phyloP scores from a whole-genome alignment of 2,329 filamentous ascomycete species.

The Epichloe scottii region DNA sequence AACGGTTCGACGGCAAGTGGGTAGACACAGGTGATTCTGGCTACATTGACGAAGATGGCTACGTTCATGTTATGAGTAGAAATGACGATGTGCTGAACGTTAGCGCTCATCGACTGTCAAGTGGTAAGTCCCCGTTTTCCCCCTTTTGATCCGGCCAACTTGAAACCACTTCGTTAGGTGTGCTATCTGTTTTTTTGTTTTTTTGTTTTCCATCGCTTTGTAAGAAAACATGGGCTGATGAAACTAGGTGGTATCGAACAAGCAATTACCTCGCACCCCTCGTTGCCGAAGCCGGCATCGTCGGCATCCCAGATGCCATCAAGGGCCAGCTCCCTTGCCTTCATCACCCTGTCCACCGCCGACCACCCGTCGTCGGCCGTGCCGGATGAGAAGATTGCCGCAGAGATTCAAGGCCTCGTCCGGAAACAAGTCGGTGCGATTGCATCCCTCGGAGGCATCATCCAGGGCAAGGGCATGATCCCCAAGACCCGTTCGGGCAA shows the following conservation, averaged over 20 bases:
- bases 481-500: constrained; percentile 90
- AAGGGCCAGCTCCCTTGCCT: constrained; percentile 91
- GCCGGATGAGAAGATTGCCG: constrained; percentile 29
- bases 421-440: constrained; percentile 78
- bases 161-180: no score
- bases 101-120: constrained; percentile 83
- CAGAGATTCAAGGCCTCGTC: constrained; percentile 61
- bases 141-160: no score
- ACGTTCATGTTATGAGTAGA: constrained; percentile 51
- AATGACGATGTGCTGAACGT: constrained; percentile 89
- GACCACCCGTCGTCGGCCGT: constrained; percentile 38
- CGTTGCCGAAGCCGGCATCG: constrained; percentile 74
- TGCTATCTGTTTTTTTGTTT: neutral
- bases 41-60: constrained; percentile 64
- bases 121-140: constrained; percentile 40
- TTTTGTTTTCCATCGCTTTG: neutral
- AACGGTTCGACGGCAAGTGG: constrained; percentile 71
- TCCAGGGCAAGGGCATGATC: constrained; percentile 76
- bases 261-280: constrained; percentile 70
- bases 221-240: neutral
- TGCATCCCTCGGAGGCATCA: constrained; percentile 72
- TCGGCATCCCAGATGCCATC: constrained; percentile 71
- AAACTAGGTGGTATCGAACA: constrained; percentile 70
- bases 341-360: constrained; percentile 46
- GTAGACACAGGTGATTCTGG: constrained; percentile 87